phyloP scores from a whole-genome alignment of 2,329 filamentous ascomycete genomes.

The Xylariaceae sp. region DNA sequence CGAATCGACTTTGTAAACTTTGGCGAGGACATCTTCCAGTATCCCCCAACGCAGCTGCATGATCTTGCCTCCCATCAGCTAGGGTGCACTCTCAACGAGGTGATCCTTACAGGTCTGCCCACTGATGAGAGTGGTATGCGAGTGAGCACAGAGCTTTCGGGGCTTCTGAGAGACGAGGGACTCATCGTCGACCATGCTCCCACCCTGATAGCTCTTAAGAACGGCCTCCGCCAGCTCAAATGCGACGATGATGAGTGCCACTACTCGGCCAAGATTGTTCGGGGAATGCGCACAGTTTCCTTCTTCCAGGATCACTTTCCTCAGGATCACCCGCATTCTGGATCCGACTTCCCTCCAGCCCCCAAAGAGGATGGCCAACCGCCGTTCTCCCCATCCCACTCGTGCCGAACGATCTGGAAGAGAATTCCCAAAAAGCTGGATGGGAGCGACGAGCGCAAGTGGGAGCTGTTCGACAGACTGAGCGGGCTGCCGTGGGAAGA shows the following conservation, averaged over 20 bases:
- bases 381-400: constrained; percentile 32
- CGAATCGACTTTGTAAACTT: constrained; percentile 51
- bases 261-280: constrained; percentile 37
- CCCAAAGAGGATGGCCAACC: constrained; percentile 34
- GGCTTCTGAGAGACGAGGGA: constrained; percentile 46
- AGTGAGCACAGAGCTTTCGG: constrained; percentile 39
- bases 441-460: constrained; percentile 34
- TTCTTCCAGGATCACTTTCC: constrained; percentile 21
- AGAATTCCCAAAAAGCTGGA: constrained; percentile 34
- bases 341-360: constrained; percentile 29
- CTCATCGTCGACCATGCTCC: constrained; percentile 40
- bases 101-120: constrained; percentile 45
- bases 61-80: constrained; percentile 47
- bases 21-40: constrained; percentile 35
- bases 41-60: constrained; percentile 40
- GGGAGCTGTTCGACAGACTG: constrained; percentile 38
- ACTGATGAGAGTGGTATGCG: constrained; percentile 41
- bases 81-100: constrained; percentile 44
- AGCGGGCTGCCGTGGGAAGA: constrained; percentile 24
- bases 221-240: constrained; percentile 30
- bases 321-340: constrained; percentile 19
- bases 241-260: constrained; percentile 23
- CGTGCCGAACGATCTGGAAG: constrained; percentile 44
- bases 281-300: constrained; percentile 27
- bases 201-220: constrained; percentile 33